A percentile compares a stretch with the other conserved stretches of the same genome.
Evolutionary conservation across 768 basidiomycete genomes (phyloP).

Genomic region (Trametes cingulata): DNA sequence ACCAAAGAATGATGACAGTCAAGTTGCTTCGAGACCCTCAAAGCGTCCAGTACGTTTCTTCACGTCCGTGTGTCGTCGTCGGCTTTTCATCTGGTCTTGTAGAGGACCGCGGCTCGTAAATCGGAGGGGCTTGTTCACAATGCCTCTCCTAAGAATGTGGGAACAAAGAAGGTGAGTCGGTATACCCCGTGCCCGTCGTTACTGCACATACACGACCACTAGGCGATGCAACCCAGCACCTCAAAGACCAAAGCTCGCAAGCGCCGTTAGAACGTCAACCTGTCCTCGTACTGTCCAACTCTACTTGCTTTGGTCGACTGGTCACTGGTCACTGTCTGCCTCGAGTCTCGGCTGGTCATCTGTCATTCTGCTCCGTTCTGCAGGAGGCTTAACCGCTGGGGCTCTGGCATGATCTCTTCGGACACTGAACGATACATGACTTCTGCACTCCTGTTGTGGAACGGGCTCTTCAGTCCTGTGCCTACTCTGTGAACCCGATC

Average conservation of each 20-base stretch:
- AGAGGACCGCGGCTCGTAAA: conserved; percentile 18
- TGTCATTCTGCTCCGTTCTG: not conserved
- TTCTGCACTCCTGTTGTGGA: no score
- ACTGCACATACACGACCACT: not conserved
- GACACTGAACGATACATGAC: no score
- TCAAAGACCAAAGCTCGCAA: conserved; percentile 22
- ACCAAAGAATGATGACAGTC: not conserved
- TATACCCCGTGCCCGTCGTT: not conserved
- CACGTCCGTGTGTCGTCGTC: not conserved
- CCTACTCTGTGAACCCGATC: no score
- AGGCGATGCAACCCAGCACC: conserved; percentile 9
- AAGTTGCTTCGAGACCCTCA: conserved; percentile 1
- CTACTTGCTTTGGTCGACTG: not conserved
- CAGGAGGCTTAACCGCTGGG: no score
- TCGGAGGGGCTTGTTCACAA: not conserved
- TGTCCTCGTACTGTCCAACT: not conserved
- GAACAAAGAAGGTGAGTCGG: conserved; percentile 2
- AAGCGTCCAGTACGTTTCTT: conserved; percentile 21
- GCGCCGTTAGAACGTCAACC: conserved; percentile 13
- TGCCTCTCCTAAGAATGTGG: not conserved
- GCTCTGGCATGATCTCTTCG: no score
- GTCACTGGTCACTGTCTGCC: not conserved
- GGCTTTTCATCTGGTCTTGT: not conserved
- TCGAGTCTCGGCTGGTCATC: not conserved
- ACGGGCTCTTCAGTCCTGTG: no score